These are phyloP conservation scores for Maudiozyma pseudohumilis DNA, from an alignment of 805 yeast species.

Conservation along the genomic window DNA sequence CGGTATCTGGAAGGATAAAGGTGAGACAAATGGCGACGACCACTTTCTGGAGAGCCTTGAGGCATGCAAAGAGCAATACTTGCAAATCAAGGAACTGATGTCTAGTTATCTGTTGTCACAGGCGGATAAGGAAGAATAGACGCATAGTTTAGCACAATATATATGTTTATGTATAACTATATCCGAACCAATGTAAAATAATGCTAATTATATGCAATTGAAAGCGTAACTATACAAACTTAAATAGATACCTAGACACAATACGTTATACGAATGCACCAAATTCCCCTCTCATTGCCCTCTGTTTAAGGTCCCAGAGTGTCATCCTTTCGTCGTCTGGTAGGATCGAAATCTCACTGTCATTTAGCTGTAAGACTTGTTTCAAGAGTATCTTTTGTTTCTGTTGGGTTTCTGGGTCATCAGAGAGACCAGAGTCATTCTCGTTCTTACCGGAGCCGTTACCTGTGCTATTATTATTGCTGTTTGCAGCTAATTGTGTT, in stretches of 20 bases:
- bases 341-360: slow-evolving; percentile 38
- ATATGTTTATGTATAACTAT: too few species aligned
- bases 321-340: slow-evolving; percentile 42
- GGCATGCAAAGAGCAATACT: slow-evolving; percentile 33
- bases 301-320: slow-evolving; percentile 30
- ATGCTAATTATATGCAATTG: not conserved
- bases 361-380: slow-evolving; percentile 44
- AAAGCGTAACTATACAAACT: not conserved
- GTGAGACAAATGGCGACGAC: slow-evolving; percentile 11
- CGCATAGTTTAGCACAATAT: too few species aligned
- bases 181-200: not conserved
- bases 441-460: slow-evolving; percentile 13
- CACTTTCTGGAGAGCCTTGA: slow-evolving; percentile 26
- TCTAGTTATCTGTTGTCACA: slow-evolving; percentile 10
- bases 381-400: slow-evolving; percentile 38
- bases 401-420: slow-evolving; percentile 21
- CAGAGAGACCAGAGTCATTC: slow-evolving; percentile 7
- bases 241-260: not conserved
- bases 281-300: slow-evolving; percentile 29
- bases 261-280: slow-evolving; percentile 8
- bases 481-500: slow-evolving; percentile 26
- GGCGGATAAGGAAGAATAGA: not conserved
- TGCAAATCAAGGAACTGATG: slow-evolving; percentile 15
- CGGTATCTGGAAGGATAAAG: slow-evolving; percentile 46
- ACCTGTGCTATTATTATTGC: slow-evolving; percentile 17